These are phyloP conservation scores for Sordaria brevicollis DNA, from an alignment of 495 filamentous ascomycete species.

Conservation along the genomic window DNA sequence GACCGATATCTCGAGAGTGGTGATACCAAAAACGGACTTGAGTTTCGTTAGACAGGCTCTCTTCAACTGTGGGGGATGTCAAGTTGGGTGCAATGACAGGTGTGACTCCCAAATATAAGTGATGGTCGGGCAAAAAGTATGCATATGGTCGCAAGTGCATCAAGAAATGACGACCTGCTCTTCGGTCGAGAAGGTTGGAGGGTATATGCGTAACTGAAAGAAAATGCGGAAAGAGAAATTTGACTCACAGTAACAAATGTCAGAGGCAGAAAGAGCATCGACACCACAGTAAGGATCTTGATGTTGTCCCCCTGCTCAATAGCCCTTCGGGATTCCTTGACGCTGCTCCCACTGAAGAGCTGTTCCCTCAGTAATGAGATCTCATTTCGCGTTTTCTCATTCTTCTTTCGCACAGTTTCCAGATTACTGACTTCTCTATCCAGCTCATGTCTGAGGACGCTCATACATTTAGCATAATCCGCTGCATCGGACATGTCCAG, in stretches of 20 bases:
- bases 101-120: no score
- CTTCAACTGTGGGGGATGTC: neutral
- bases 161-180: no score
- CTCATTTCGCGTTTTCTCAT: conserved; percentile 19
- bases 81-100: no score
- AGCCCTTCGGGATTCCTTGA: conserved; percentile 22
- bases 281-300: conserved; percentile 28
- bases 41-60: neutral
- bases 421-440: conserved; percentile 16
- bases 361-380: conserved; percentile 23
- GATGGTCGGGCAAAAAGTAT: no score
- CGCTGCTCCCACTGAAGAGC: conserved; percentile 23
- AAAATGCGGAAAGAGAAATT: neutral
- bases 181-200: no score
- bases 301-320: conserved; percentile 31
- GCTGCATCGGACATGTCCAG: conserved; percentile 3
- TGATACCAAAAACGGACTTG: conserved; percentile 24
- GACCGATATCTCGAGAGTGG: conserved; percentile 13
- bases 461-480: conserved; percentile 9
- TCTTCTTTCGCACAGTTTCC: conserved; percentile 11
- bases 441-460: conserved; percentile 15
- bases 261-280: conserved; percentile 31
- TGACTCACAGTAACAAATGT: conserved; percentile 26
- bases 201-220: no score
- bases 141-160: no score